Evolutionary conservation across 805 yeast genomes (phyloP).

Genomic region (Ogataea polymorpha): DNA sequence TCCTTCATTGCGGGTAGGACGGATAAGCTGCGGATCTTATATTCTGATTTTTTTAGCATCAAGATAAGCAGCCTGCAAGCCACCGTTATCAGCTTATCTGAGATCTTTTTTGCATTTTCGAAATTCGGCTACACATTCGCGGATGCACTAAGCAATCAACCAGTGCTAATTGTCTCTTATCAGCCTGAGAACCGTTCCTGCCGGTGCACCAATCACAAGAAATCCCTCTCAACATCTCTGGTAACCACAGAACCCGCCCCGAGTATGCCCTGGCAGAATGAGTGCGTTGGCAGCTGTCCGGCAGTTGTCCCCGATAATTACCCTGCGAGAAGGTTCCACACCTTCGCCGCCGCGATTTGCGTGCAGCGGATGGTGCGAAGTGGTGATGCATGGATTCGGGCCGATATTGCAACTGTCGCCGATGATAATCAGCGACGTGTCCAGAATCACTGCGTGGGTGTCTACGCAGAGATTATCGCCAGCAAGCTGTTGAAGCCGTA

Average conservation of each 20-base stretch:
- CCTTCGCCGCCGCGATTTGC: constrained; percentile 41
- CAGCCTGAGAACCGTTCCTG: constrained; percentile 6
- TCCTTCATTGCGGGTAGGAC: too few species aligned
- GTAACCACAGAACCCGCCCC: constrained; percentile 39
- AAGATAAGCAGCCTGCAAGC: background rate
- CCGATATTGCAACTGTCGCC: constrained; percentile 62
- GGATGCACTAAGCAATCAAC: too few species aligned
- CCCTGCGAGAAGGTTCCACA: constrained; percentile 54
- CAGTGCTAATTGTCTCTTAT: background rate
- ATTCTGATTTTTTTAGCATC: background rate
- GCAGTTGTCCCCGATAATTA: constrained; percentile 59
- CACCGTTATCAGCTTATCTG: background rate
- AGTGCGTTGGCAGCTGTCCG: constrained; percentile 62
- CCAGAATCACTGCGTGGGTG: constrained; percentile 54
- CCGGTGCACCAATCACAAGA: constrained; percentile 63
- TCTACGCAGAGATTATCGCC: constrained; percentile 63
- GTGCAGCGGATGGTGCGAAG: constrained; percentile 66
- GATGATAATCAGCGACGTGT: constrained; percentile 55
- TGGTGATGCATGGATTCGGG: constrained; percentile 55
- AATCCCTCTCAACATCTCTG: constrained; percentile 41
- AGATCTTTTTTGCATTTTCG: background rate
- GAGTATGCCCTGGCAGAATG: constrained; percentile 62
- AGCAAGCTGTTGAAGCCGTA: constrained; percentile 58
- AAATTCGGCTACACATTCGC: too few species aligned
- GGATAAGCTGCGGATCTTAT: too few species aligned